These are phyloP conservation scores for Isoetes engelmannii DNA, from an alignment of 83 land plant species.

Conservation along the genomic window DNA sequence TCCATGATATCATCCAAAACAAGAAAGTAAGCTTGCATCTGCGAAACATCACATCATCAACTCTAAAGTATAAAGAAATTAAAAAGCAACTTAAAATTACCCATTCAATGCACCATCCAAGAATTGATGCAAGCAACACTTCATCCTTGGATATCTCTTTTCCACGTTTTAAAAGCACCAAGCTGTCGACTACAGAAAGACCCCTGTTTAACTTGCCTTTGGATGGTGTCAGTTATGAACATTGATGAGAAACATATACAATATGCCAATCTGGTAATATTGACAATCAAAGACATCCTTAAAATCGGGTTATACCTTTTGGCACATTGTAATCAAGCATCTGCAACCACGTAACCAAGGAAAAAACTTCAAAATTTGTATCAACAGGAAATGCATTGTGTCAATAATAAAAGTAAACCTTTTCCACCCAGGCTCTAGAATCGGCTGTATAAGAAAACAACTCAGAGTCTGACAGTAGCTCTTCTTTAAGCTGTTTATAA, in stretches of 20 bases:
- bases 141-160: constrained; percentile 59
- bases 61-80: background rate
- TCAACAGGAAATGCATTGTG: background rate
- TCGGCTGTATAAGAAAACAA: constrained; percentile 27
- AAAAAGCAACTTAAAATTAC: constrained; percentile 27
- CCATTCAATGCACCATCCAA: constrained; percentile 99
- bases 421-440: constrained; percentile 36
- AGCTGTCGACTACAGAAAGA: constrained; percentile 90
- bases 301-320: constrained; percentile 51
- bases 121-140: constrained; percentile 57
- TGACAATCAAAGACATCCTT: background rate
- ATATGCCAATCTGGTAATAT: background rate
- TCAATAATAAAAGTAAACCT: constrained; percentile 14
- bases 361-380: constrained; percentile 8
- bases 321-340: constrained; percentile 99
- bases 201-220: constrained; percentile 91
- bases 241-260: background rate
- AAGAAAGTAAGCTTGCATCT: constrained; percentile 98
- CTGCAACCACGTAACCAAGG: constrained; percentile 40
- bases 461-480: constrained; percentile 29
- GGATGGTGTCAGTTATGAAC: constrained; percentile 9
- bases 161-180: constrained; percentile 57
- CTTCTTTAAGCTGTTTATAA: constrained; percentile 31
- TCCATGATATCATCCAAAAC: constrained; percentile 99
- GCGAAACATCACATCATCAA: constrained; percentile 16